These are phyloP conservation scores for Backusella tuberculispora DNA, from an alignment of 192 early-diverging fungal genomes.

Conservation along the genomic window DNA sequence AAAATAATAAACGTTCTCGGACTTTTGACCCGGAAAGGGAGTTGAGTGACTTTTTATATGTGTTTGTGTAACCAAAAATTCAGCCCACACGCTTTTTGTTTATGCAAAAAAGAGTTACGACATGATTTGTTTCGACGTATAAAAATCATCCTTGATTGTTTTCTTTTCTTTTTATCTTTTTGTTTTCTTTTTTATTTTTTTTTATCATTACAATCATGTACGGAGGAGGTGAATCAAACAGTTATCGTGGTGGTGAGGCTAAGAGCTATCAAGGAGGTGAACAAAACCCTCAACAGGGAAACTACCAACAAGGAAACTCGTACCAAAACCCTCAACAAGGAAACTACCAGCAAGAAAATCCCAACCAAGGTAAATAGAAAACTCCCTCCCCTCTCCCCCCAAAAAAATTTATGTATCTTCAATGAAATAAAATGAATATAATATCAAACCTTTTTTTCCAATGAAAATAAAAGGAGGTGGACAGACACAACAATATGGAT, in stretches of 20 bases:
- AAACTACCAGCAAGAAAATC: no score
- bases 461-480: not conserved
- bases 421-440: not conserved
- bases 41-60: not conserved
- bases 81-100: slow-evolving; percentile 9
- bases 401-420: slow-evolving; percentile 1
- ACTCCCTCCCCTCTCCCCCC: not conserved
- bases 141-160: not conserved
- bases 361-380: no score
- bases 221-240: slow-evolving; percentile 25
- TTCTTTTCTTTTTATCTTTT: slow-evolving; percentile 13
- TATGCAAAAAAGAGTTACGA: not conserved
- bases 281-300: no score
- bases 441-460: not conserved
- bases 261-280: slow-evolving; percentile 17
- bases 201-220: slow-evolving; percentile 13
- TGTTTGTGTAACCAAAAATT: not conserved
- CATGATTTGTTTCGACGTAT: not conserved
- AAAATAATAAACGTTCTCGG: not conserved
- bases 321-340: no score
- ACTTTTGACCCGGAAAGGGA: slow-evolving; percentile 3
- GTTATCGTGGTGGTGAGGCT: slow-evolving; percentile 20
- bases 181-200: not conserved
- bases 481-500: not conserved
- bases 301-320: no score